These are phyloP conservation scores for Posidonia australis DNA, from an alignment of 106 monocot genomes.

Conservation along the genomic window DNA sequence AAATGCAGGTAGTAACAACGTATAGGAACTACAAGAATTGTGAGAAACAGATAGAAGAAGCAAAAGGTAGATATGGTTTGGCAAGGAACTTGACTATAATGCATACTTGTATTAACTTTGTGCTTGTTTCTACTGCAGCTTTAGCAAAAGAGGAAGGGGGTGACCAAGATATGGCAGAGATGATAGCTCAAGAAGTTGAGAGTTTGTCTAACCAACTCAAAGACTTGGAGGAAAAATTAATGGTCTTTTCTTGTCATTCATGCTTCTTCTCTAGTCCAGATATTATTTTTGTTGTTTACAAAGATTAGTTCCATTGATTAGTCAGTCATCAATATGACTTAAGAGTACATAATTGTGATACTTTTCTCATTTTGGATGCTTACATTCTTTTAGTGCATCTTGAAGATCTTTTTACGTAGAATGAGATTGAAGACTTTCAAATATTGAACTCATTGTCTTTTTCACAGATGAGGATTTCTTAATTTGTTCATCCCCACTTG, in stretches of 20 bases:
- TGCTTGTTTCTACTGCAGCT: slow-evolving; percentile 29
- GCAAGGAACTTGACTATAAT: not conserved
- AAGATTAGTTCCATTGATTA: no score
- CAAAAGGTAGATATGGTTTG: slow-evolving; percentile 44
- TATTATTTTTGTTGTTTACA: not conserved
- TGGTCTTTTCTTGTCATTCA: slow-evolving; percentile 21
- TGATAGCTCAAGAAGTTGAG: slow-evolving; percentile 79
- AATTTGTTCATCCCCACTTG: no score
- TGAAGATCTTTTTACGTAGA: no score
- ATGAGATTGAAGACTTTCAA: no score
- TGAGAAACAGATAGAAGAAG: slow-evolving; percentile 74
- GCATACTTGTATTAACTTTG: slow-evolving; percentile 1
- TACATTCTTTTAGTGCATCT: no score
- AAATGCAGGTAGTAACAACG: slow-evolving; percentile 59
- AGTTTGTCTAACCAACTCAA: slow-evolving; percentile 50
- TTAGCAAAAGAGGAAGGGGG: slow-evolving; percentile 62
- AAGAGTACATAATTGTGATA: no score
- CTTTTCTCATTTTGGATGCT: no score
- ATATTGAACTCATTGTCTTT: no score
- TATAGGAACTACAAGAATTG: slow-evolving; percentile 80
- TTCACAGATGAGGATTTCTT: no score
- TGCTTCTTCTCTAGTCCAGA: not conserved
- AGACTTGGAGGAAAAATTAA: slow-evolving; percentile 71
- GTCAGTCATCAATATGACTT: no score
- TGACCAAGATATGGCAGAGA: slow-evolving; percentile 87